Conservation (phyloP, 1,284 basidiomycete species). For the Trametes versicolor region DNA sequence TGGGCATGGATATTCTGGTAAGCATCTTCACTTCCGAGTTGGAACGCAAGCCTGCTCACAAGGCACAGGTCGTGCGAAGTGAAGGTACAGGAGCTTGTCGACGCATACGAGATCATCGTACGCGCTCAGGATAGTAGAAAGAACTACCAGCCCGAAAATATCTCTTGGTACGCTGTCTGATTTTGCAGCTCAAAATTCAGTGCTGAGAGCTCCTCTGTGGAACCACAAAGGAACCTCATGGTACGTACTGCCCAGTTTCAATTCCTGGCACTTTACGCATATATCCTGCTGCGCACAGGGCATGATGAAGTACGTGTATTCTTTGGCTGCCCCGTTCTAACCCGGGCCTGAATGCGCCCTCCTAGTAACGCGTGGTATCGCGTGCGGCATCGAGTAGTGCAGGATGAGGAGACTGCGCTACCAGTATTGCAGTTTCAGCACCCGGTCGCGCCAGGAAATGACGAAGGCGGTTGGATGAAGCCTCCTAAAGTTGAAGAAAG, state of each 20-base stretch:
- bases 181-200: no score
- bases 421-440: slow-evolving; percentile 32
- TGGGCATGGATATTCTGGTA: slow-evolving; percentile 43
- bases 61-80: slow-evolving; percentile 38
- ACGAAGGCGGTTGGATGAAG: slow-evolving; percentile 38
- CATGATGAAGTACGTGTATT: slow-evolving; percentile 37
- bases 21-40: background rate
- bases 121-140: slow-evolving; percentile 36
- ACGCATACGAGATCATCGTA: slow-evolving; percentile 32
- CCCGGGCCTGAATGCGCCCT: background rate
- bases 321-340: background rate
- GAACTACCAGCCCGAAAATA: slow-evolving; percentile 37
- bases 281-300: slow-evolving; percentile 17
- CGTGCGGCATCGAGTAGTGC: slow-evolving; percentile 26
- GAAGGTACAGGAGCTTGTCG: slow-evolving; percentile 28
- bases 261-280: background rate
- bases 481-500: slow-evolving; percentile 8
- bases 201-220: background rate
- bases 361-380: slow-evolving; percentile 40
- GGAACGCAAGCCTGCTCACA: background rate
- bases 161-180: slow-evolving; percentile 27
- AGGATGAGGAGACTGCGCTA: slow-evolving; percentile 21
- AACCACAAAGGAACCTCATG: background rate
- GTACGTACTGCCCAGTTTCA: background rate
- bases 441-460: slow-evolving; percentile 35